Evolutionary conservation across 441 rosid species (phyloP).

Genomic region (Dalechampia spathulata): DNA sequence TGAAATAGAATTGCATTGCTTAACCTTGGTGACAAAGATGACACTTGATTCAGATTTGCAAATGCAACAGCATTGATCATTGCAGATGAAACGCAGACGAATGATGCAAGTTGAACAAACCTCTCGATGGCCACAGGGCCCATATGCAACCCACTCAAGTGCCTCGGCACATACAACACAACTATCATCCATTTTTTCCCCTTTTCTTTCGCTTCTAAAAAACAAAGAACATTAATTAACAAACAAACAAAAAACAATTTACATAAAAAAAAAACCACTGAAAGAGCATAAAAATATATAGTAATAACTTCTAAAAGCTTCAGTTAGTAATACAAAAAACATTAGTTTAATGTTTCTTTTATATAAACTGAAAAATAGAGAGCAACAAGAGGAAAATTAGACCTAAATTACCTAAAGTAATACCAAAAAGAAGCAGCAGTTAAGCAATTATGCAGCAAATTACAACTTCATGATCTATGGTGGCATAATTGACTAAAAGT

Average conservation of each 20-base stretch:
- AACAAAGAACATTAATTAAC: no score
- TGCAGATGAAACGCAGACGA: slow-evolving; percentile 78
- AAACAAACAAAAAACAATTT: neutral
- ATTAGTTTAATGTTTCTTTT: no score
- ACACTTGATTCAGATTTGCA: slow-evolving; percentile 58
- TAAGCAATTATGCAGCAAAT: neutral
- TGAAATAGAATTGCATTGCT: slow-evolving; percentile 9
- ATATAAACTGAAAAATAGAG: no score
- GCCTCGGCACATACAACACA: slow-evolving; percentile 85
- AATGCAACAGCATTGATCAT: slow-evolving; percentile 74
- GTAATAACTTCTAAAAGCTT: neutral
- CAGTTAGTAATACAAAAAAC: no score
- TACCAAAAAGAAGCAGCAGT: neutral
- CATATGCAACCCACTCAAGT: slow-evolving; percentile 87
- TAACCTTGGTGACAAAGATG: slow-evolving; percentile 75
- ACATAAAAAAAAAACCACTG: neutral
- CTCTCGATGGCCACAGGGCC: slow-evolving; percentile 77
- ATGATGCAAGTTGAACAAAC: slow-evolving; percentile 83
- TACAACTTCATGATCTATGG: neutral
- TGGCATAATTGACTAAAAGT: no score
- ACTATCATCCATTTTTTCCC: slow-evolving; percentile 58
- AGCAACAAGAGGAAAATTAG: neutral
- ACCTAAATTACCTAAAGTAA: neutral
- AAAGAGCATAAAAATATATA: neutral
- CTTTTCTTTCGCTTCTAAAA: neutral